phyloP scores from a whole-genome alignment of 1,139 yeast species.

The Candida smagusa region DNA sequence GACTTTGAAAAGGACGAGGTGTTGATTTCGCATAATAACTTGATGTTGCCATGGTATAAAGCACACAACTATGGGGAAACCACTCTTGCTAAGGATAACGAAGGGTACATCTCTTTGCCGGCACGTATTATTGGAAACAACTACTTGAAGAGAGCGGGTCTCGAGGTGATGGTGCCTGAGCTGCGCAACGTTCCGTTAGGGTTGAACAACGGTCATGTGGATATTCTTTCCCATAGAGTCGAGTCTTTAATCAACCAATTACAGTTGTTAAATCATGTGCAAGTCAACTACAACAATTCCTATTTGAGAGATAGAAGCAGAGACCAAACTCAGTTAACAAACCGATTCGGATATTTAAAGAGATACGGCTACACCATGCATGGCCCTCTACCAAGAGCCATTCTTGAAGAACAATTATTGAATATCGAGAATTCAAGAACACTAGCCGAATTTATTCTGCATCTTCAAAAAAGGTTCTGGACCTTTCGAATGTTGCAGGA shows the following conservation, averaged over 20 bases:
- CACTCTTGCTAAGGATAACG: conserved; percentile 31
- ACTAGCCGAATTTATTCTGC: conserved; percentile 15
- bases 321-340: conserved; percentile 9
- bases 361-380: conserved; percentile 33
- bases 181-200: conserved; percentile 23
- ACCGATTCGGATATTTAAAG: conserved; percentile 26
- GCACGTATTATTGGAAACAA: conserved; percentile 34
- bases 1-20: conserved; percentile 21
- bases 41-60: conserved; percentile 33
- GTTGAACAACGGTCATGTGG: conserved; percentile 26
- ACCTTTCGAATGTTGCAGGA: conserved; percentile 23
- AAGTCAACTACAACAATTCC: conserved; percentile 12
- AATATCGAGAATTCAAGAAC: conserved; percentile 16
- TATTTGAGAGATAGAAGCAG: conserved; percentile 6
- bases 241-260: conserved; percentile 36
- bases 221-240: conserved; percentile 20
- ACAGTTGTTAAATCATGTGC: conserved; percentile 32
- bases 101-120: conserved; percentile 33
- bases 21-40: conserved; percentile 35
- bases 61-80: conserved; percentile 36
- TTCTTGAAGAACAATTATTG: conserved; percentile 16
- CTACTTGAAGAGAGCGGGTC: conserved; percentile 19
- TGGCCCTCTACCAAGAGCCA: conserved; percentile 25
- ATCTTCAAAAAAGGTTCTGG: conserved; percentile 20
- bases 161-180: conserved; percentile 9